Evolutionary conservation across 2,329 filamentous ascomycete species (phyloP), one percentile per base, ranked within the genome.

Genomic region (Ampelomyces quisqualis): DNA sequence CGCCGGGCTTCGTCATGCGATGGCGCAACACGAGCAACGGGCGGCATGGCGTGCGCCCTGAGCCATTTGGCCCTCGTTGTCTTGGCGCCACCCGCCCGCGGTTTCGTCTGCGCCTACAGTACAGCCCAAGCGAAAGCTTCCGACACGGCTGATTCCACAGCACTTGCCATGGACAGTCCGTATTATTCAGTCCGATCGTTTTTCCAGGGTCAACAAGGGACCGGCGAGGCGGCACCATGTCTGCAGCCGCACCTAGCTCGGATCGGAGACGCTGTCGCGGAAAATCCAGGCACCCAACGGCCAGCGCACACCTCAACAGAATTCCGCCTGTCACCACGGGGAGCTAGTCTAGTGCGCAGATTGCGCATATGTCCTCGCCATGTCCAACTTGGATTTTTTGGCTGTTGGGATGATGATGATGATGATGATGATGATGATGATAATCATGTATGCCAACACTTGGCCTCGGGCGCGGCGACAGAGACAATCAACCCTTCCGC

Each of bases 11-110:
- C 50, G 47, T 56, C 52, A 59, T 53, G 43, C 43, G 33, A 53
- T 57, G 49, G 54, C 55, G 54, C 47, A 55, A 56, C 51, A 34
- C 34, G 17, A 23, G 35, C 24, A 21, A 31, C 41, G 27, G 45
- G n/a, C n/a, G n/a, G n/a, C n/a, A n/a, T n/a, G n/a, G n/a, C n/a
- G n/a, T n/a, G n/a, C n/a, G n/a, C n/a, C n/a, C n/a, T n/a, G n/a
- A n/a, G n/a, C n/a, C n/a, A n/a, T n/a, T n/a, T n/a, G n/a, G n/a
- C 35, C 34, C 34, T 32, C 31, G 19, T 42, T 33, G 27, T 47
- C 42, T 20, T 47, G 34, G 36, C 27, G 34, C 18, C 37, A 21
- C 29, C 9, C 34, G 24, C n/a, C n/a, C n/a, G n/a, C n/a, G n/a
- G n/a, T n/a, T 34, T 34, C 21, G 35, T 27, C 27, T 38, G 24